These are phyloP conservation scores for Schizonepeta tenuifolia DNA, from an alignment of 257 asterid genomes.

Conservation along the genomic window DNA sequence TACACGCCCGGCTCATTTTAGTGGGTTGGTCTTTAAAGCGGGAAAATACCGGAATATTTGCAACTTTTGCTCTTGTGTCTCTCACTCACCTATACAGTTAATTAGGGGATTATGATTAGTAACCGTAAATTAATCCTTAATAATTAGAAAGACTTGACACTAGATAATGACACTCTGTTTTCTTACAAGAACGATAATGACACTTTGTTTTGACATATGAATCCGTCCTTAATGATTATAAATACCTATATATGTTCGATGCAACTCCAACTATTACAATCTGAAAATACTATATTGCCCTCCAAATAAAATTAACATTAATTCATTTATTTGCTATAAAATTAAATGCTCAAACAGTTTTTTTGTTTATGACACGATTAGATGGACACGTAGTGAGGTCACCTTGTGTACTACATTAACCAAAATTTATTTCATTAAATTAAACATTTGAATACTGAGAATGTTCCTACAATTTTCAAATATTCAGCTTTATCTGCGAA, in stretches of 20 bases:
- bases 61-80: conserved; percentile 34
- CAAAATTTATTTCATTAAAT: no score
- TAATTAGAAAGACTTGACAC: conserved; percentile 1
- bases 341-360: background rate
- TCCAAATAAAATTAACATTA: background rate
- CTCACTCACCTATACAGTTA: background rate
- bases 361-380: background rate
- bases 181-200: no score
- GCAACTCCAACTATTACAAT: background rate
- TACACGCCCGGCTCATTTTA: no score
- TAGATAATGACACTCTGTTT: conserved; percentile 31
- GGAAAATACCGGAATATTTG: conserved; percentile 38
- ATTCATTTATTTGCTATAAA: background rate
- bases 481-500: background rate
- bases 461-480: background rate
- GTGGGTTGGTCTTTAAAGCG: conserved; percentile 35
- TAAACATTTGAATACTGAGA: background rate
- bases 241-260: background rate
- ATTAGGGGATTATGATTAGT: background rate
- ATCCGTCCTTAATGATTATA: background rate
- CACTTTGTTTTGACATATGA: no score
- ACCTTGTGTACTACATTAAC: background rate
- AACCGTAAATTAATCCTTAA: background rate
- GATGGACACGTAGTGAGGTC: background rate
- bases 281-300: conserved; percentile 2